Evolutionary conservation across 2,329 filamentous ascomycete species (phyloP).

Genomic region (Neonectria punicea): DNA sequence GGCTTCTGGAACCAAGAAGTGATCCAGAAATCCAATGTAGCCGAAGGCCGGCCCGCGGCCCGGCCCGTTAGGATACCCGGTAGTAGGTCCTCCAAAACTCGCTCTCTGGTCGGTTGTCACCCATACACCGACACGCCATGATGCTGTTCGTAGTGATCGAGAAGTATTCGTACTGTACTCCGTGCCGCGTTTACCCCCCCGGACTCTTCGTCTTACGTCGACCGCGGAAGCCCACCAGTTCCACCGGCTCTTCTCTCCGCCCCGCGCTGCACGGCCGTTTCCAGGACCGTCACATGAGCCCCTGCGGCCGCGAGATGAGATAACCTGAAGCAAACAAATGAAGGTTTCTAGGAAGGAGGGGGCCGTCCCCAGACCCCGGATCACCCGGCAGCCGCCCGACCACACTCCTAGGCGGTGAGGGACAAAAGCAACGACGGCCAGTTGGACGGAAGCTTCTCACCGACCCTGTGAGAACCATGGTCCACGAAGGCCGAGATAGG

Average conservation of each 20-base stretch:
- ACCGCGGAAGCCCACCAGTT: slow-evolving; percentile 23
- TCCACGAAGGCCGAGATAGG: slow-evolving; percentile 31
- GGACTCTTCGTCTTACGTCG: slow-evolving; percentile 18
- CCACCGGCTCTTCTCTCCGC: slow-evolving; percentile 13
- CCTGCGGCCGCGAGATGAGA: slow-evolving; percentile 37
- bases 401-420: slow-evolving; percentile 40
- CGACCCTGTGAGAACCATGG: slow-evolving; percentile 32
- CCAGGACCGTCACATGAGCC: slow-evolving; percentile 42
- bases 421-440: slow-evolving; percentile 37
- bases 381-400: slow-evolving; percentile 34
- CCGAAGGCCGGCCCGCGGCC: slow-evolving; percentile 37
- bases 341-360: slow-evolving; percentile 14
- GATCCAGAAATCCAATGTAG: slow-evolving; percentile 14
- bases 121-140: slow-evolving; percentile 37
- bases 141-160: slow-evolving; percentile 14
- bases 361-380: slow-evolving; percentile 30
- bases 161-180: slow-evolving; percentile 5
- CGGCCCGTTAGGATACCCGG: slow-evolving; percentile 42
- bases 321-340: slow-evolving; percentile 28
- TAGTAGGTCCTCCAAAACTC: slow-evolving; percentile 22
- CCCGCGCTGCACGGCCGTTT: slow-evolving; percentile 33
- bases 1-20: slow-evolving; percentile 22
- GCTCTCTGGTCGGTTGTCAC: slow-evolving; percentile 4
- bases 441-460: slow-evolving; percentile 28
- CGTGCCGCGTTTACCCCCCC: slow-evolving; percentile 23